A percentile compares a stretch with the other conserved stretches of the same genome.
These are phyloP conservation scores for Polyporus arcularius DNA, from an alignment of 768 basidiomycete species.

Conservation along the genomic window DNA sequence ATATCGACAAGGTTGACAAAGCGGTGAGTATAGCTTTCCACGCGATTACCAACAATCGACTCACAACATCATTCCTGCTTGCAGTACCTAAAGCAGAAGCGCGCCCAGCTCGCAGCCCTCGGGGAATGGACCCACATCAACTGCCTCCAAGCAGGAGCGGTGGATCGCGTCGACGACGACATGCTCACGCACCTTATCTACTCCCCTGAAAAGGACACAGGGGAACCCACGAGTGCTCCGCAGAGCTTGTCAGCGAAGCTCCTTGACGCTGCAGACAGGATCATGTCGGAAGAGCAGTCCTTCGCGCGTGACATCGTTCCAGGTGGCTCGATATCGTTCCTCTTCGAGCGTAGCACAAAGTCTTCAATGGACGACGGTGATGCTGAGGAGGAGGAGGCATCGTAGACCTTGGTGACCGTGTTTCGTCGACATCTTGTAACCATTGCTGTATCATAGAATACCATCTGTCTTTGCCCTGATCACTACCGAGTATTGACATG, in stretches of 20 bases:
- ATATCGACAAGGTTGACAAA: slow-evolving; percentile 49
- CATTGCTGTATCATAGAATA: neutral
- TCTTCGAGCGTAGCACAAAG: slow-evolving; percentile 65
- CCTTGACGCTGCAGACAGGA: slow-evolving; percentile 48
- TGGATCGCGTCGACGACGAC: slow-evolving; percentile 61
- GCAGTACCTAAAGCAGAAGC: slow-evolving; percentile 70
- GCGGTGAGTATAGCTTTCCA: slow-evolving; percentile 41
- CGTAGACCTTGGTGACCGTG: neutral
- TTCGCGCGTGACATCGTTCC: slow-evolving; percentile 46
- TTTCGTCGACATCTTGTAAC: neutral
- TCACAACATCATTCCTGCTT: neutral
- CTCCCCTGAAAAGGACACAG: slow-evolving; percentile 20
- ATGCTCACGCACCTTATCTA: slow-evolving; percentile 57
- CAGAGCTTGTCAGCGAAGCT: slow-evolving; percentile 35
- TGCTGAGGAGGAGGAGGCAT: slow-evolving; percentile 6
- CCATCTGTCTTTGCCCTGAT: neutral
- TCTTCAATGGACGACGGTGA: slow-evolving; percentile 18
- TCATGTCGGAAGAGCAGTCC: slow-evolving; percentile 36
- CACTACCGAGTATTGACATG: no score
- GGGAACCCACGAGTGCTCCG: slow-evolving; percentile 3
- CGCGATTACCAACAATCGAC: neutral
- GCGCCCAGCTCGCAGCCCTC: slow-evolving; percentile 66
- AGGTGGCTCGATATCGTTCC: slow-evolving; percentile 72
- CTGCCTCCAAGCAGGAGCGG: slow-evolving; percentile 51
- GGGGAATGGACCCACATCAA: slow-evolving; percentile 87